Conservation (phyloP, 139 green algal species). For the Auxenochlorella pyrenoidosa region DNA sequence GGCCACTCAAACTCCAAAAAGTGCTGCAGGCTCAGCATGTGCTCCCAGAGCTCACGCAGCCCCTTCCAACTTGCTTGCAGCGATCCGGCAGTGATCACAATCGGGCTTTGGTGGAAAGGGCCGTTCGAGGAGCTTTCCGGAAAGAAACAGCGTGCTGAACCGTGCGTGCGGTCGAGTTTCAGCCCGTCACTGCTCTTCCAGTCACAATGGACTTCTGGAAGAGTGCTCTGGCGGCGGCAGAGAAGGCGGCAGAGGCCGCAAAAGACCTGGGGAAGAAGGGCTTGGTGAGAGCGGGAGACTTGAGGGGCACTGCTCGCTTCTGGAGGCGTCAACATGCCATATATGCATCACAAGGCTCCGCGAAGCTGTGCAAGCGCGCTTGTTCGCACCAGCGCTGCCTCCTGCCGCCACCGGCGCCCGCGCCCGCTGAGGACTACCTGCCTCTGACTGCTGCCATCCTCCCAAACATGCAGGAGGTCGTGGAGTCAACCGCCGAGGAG, state of each 20-base stretch:
- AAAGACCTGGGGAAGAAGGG: conserved; percentile 41
- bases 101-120: background rate
- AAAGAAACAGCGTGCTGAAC: background rate
- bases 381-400: background rate
- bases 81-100: background rate
- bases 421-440: background rate
- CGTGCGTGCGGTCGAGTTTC: background rate
- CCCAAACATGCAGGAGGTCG: conserved; percentile 33
- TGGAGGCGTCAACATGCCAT: background rate
- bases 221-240: conserved; percentile 18
- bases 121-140: background rate
- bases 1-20: background rate
- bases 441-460: background rate
- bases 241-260: conserved; percentile 19
- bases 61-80: background rate
- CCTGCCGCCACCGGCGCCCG: background rate
- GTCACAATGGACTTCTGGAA: conserved; percentile 30
- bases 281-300: conserved; percentile 18
- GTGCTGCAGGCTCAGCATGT: background rate
- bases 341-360: background rate
- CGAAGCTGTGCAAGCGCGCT: background rate
- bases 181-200: background rate
- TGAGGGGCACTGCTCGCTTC: background rate
- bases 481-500: conserved; percentile 46
- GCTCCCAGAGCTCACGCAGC: too few species aligned